phyloP scores from a whole-genome alignment of 495 filamentous ascomycete species.

The Lentithecium fluviatile region DNA sequence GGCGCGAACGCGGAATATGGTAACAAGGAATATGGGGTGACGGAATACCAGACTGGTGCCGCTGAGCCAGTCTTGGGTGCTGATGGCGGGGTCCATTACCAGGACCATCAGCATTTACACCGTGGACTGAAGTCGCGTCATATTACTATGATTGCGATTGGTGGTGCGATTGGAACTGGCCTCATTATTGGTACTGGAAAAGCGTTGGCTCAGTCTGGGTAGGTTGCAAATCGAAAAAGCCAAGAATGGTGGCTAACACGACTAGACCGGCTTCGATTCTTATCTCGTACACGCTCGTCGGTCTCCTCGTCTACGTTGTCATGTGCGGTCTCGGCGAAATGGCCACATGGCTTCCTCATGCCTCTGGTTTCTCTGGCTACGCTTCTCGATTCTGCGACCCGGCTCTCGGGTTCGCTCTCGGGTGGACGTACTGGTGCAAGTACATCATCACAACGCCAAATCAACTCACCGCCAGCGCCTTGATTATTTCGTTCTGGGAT shows the following conservation, averaged over 20 bases:
- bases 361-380: conserved; percentile 60
- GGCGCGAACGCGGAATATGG: conserved; percentile 21
- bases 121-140: conserved; percentile 65
- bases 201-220: conserved; percentile 62
- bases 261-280: conserved; percentile 63
- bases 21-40: conserved; percentile 18
- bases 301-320: conserved; percentile 60
- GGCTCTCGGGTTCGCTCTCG: conserved; percentile 62
- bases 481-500: conserved; percentile 72
- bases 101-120: conserved; percentile 47
- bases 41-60: neutral
- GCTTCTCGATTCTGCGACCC: conserved; percentile 62
- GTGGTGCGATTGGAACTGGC: conserved; percentile 77
- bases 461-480: conserved; percentile 70
- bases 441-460: conserved; percentile 78
- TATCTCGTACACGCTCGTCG: conserved; percentile 64
- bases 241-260: conserved; percentile 6
- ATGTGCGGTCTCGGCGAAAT: conserved; percentile 65
- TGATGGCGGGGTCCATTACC: conserved; percentile 24
- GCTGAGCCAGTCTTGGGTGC: neutral
- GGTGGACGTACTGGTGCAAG: conserved; percentile 54
- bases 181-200: conserved; percentile 62
- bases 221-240: conserved; percentile 11
- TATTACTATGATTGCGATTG: conserved; percentile 82
- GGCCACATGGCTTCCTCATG: conserved; percentile 58